Evolutionary conservation across 148 eudicot genomes (phyloP).

Genomic region (Heliosperma pusillum): DNA sequence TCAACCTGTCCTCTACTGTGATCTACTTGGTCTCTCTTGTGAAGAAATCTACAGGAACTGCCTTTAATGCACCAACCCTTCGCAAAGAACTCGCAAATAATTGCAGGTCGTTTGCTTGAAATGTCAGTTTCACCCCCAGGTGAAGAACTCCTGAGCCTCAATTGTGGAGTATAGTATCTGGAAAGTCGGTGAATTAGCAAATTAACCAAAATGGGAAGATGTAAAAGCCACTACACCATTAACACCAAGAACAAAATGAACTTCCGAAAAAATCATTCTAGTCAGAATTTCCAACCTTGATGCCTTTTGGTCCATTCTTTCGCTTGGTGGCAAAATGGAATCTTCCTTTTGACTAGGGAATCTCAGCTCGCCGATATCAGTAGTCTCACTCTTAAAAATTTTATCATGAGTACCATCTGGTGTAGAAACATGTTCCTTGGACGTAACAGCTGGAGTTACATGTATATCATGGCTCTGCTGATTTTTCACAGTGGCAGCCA

Average conservation of each 20-base stretch:
- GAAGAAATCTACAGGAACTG: slow-evolving; percentile 78
- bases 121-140: slow-evolving; percentile 37
- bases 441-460: slow-evolving; percentile 21
- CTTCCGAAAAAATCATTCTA: slow-evolving; percentile 12
- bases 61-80: slow-evolving; percentile 98
- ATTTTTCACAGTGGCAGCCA: slow-evolving; percentile 5
- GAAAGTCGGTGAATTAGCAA: slow-evolving; percentile 40
- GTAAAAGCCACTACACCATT: slow-evolving; percentile 14
- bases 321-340: slow-evolving; percentile 33
- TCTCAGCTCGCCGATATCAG: slow-evolving; percentile 26
- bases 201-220: slow-evolving; percentile 23
- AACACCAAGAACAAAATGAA: slow-evolving; percentile 8
- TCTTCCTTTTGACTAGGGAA: slow-evolving; percentile 28
- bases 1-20: slow-evolving; percentile 31
- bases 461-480: slow-evolving; percentile 11
- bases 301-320: slow-evolving; percentile 31
- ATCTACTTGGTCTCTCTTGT: slow-evolving; percentile 44
- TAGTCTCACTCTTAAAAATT: slow-evolving; percentile 19
- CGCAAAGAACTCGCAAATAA: slow-evolving; percentile 66
- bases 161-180: slow-evolving; percentile 53
- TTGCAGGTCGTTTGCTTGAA: slow-evolving; percentile 55
- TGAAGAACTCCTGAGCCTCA: slow-evolving; percentile 55
- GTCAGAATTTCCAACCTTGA: slow-evolving; percentile 47
- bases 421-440: slow-evolving; percentile 19
- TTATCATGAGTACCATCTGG: slow-evolving; percentile 18